These are phyloP conservation scores for Hippophae tibetana DNA, from an alignment of 306 rosid genomes.

Conservation along the genomic window DNA sequence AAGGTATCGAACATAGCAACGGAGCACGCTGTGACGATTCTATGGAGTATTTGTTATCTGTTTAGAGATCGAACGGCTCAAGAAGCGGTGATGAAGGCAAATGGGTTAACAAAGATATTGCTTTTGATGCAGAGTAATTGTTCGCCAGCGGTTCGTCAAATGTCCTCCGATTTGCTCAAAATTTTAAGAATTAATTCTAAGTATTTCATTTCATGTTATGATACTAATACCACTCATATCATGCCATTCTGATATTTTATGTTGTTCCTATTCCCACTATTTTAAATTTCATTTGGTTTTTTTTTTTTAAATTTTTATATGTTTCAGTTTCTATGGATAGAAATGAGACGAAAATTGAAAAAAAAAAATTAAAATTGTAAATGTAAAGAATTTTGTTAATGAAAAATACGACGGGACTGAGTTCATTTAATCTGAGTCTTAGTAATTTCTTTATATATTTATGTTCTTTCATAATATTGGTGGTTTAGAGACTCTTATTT, in stretches of 20 bases:
- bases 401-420: slow-evolving; percentile 21
- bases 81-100: slow-evolving; percentile 56
- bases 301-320: neutral
- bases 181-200: slow-evolving; percentile 58
- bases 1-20: slow-evolving; percentile 63
- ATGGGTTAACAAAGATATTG: slow-evolving; percentile 73
- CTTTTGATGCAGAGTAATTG: slow-evolving; percentile 91
- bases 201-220: slow-evolving; percentile 58
- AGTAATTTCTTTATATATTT: no score
- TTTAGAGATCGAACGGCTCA: slow-evolving; percentile 60
- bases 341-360: neutral
- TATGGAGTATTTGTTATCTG: slow-evolving; percentile 81
- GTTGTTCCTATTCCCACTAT: no score
- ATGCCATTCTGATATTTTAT: slow-evolving; percentile 64
- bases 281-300: neutral
- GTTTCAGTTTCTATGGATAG: slow-evolving; percentile 1
- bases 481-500: no score
- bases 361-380: slow-evolving; percentile 26
- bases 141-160: slow-evolving; percentile 53
- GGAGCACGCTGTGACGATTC: slow-evolving; percentile 74
- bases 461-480: no score
- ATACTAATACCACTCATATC: slow-evolving; percentile 78
- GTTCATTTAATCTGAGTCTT: slow-evolving; percentile 23
- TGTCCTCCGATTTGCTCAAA: slow-evolving; percentile 76
- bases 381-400: slow-evolving; percentile 58